These are phyloP conservation scores for Aegilops tauschii DNA, from an alignment of 176 grass and related monocot species.

Conservation along the genomic window DNA sequence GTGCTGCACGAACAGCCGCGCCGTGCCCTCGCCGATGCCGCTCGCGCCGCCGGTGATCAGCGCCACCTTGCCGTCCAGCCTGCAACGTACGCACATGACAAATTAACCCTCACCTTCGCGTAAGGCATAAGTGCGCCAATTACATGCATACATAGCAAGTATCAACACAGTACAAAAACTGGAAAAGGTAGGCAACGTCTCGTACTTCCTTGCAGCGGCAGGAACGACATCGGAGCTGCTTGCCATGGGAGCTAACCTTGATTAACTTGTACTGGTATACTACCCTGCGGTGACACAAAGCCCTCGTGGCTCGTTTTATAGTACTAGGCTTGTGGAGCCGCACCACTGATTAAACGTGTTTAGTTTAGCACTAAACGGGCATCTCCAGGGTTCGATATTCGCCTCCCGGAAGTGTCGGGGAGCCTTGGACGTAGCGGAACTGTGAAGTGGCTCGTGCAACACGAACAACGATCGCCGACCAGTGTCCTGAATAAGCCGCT, in stretches of 20 bases:
- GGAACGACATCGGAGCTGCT: constrained; percentile 24
- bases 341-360: background rate
- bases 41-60: constrained; percentile 58
- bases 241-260: constrained; percentile 17
- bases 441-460: background rate
- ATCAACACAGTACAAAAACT: background rate
- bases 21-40: constrained; percentile 55
- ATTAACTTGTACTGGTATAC: background rate
- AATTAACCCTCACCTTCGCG: too few relatives aligned
- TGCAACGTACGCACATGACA: background rate
- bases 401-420: background rate
- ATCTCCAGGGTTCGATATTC: background rate
- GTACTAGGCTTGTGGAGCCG: too few relatives aligned
- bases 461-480: background rate
- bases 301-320: background rate
- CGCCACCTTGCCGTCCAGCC: constrained; percentile 58
- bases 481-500: too few relatives aligned
- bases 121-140: too few relatives aligned
- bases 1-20: constrained; percentile 46
- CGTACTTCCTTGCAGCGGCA: constrained; percentile 30
- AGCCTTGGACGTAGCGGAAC: background rate
- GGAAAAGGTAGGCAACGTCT: background rate
- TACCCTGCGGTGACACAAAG: background rate
- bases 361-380: background rate
- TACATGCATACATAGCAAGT: too few relatives aligned